Base-by-base conservation (phyloP, 495 filamentous ascomycete genomes). In the Lindgomyces ingoldianus region DNA sequence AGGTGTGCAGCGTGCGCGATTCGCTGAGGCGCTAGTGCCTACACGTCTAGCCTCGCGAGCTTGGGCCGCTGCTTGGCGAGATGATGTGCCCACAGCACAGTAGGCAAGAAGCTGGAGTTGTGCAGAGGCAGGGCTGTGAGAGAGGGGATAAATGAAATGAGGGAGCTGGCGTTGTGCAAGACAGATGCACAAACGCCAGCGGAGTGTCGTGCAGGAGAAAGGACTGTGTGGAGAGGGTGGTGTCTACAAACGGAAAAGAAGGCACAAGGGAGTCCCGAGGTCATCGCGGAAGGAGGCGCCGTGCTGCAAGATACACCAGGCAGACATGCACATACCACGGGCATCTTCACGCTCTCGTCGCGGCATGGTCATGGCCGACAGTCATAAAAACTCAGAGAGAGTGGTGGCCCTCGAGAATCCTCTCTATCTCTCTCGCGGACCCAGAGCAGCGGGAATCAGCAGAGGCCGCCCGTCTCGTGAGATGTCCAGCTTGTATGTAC, bases 71-170 rank as follows among this genome's bases (percentile, higher is more conserved):
- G 30, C 63, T 53, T 60, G 48, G 53, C 47, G 30, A 11, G 12
- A 29, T 36, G 11, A 33, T 30, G 55, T 36, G 39, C 25, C 26
- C 36, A 11, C 26, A 24, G 33, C 26, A n/a, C n/a, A n/a, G n/a
- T n/a, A n/a, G n/a, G n/a, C n/a, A 10, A 30, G 52, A 52, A 54
- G 62, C 62, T 52, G 29, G 46, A 58, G 62, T 64, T 64, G 62
- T 58, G 62, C 62, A 64, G 44, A 49, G 51, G n/a, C 14, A 12
- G 8, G 21, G 60, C 10, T 21, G 48, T 29, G 27, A 14, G 49
- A 39, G 19, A 9, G 8, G 27, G 22, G 18, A 41, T 14, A 26
- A 33, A n/a, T n/a, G 30, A 39, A 41, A 27, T 48, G 22, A 46
- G 30, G 39, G 25, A 19, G 59, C 29, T 27, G 49, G 36, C 48